Evolutionary conservation across 176 grass and related monocot genomes (phyloP).

Genomic region (Oryza glaberrima): DNA sequence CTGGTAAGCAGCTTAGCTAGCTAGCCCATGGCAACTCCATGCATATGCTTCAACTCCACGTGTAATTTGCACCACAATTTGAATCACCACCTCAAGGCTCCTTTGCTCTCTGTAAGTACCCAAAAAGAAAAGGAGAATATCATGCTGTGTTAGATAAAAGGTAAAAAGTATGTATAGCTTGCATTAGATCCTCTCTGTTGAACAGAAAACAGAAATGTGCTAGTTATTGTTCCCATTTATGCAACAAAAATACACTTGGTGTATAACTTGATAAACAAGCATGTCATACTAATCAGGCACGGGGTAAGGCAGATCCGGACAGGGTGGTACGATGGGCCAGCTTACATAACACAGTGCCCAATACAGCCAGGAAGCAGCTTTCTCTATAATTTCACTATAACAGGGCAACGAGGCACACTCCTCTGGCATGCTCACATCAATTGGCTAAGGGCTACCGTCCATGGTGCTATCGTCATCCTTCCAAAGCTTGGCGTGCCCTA

Average conservation of each 20-base stretch:
- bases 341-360: constrained; percentile 66
- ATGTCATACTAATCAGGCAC: constrained; percentile 44
- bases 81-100: constrained; percentile 15
- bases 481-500: constrained; percentile 63
- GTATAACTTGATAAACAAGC: constrained; percentile 21
- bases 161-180: neutral
- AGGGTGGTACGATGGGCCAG: constrained; percentile 61
- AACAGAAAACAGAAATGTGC: neutral
- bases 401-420: constrained; percentile 56
- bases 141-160: neutral
- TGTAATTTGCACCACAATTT: constrained; percentile 1
- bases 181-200: neutral
- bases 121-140: constrained; percentile 28
- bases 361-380: constrained; percentile 57
- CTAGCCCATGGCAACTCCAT: neutral
- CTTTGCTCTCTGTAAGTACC: constrained; percentile 5
- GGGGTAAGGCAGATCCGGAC: constrained; percentile 58
- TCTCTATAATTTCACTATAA: constrained; percentile 64
- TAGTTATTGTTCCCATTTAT: neutral
- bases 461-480: constrained; percentile 68
- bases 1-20: constrained; percentile 50
- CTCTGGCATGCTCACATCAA: constrained; percentile 61
- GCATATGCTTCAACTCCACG: neutral
- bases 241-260: neutral
- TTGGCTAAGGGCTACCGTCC: constrained; percentile 61